phyloP scores from a whole-genome alignment of 2,329 filamentous ascomycete species.

The Fusarium multiceps region DNA sequence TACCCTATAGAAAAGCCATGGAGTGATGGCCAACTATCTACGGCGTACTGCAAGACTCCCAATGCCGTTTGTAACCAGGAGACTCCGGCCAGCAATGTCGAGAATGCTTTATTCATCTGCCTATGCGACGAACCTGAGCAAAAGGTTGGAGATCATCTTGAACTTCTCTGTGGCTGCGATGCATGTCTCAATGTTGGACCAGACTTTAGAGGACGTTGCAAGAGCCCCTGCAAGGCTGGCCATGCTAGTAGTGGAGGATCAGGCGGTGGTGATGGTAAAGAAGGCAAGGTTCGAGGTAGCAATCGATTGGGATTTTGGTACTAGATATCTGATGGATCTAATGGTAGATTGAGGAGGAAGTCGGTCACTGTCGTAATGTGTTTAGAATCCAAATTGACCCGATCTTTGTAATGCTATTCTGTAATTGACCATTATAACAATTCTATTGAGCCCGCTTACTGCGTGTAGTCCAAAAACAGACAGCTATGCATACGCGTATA shows the following conservation, averaged over 20 bases:
- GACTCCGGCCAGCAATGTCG: constrained; percentile 47
- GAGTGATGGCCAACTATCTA: constrained; percentile 48
- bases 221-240: constrained; percentile 50
- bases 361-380: neutral
- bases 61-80: constrained; percentile 50
- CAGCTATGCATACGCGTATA: neutral
- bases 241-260: neutral
- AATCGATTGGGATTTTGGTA: constrained; percentile 23
- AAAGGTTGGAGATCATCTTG: constrained; percentile 49
- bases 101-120: constrained; percentile 53
- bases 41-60: constrained; percentile 54
- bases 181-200: constrained; percentile 54
- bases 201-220: constrained; percentile 55
- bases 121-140: constrained; percentile 51
- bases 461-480: neutral
- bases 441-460: neutral
- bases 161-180: constrained; percentile 56
- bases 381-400: constrained; percentile 20
- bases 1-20: constrained; percentile 48
- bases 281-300: constrained; percentile 6
- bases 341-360: neutral
- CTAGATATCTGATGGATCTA: too few species aligned
- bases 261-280: neutral
- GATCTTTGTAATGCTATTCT: neutral
- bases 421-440: neutral